Base-by-base conservation (phyloP, 2,329 filamentous ascomycete species). In the Septoria petroselini region DNA sequence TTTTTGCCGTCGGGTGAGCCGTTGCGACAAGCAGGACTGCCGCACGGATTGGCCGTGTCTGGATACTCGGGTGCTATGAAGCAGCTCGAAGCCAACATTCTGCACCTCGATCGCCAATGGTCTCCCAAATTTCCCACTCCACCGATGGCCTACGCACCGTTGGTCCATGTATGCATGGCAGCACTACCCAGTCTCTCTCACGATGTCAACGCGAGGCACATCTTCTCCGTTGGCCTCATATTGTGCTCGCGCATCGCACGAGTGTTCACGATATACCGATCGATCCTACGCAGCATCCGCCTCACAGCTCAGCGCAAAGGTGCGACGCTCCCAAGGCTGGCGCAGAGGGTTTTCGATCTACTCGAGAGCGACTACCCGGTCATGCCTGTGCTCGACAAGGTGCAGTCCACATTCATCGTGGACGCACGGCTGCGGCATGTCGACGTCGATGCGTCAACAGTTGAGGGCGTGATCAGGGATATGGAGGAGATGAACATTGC, bases 101-200 rank as follows among this genome's bases (percentile, higher is more conserved):
- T 41, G 9, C 39, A 41, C 25, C 23, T 41, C 12, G 39, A 41
- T 41, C 39, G 39, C 18, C 39, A 41, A 15, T 41, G 15, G 11
- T 30, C 39, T n/a, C 39, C 39, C 5, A 18, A 27, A 14, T 27
- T 18, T 27, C 31, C 31, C 4, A 41, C 19, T 15, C 39, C 39
- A n/a, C n/a, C 39, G 6, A 11, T 7, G 39, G 29, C 19, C 18
- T 15, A 23, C 2, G 39, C 39, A n/a, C 39, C 39, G n/a, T 17
- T 41, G 21, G 39, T 41, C 5, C 39, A 41, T 15, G 2, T 41
- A 18, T 41, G 39, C 15, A 15, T 41, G 21, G 25, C 11, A 8
- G 39, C 39, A n/a, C 12, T 41, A n/a, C 39, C 39, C 4, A 2
- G 5, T 3, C 39, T 41, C 12, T 4, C 14, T 6, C 9, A 9